Evolutionary conservation across 2,329 filamentous ascomycete species (phyloP).

Genomic region (Cryphonectria naterciae): DNA sequence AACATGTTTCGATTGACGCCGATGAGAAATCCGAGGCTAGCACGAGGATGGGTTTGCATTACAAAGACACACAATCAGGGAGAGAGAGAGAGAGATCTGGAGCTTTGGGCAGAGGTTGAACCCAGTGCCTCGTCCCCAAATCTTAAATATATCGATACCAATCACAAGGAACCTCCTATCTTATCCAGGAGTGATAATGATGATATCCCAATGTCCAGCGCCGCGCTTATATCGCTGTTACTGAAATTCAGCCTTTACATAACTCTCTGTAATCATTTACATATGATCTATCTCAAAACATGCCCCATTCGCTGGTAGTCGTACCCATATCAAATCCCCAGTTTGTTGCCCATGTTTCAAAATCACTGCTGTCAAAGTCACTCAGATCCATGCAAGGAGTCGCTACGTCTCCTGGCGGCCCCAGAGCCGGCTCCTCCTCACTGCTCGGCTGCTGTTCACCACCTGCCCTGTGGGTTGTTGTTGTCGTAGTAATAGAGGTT

Average conservation of each 20-base stretch:
- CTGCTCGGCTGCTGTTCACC: background rate
- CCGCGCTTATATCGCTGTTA: background rate
- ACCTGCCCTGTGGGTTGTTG: background rate
- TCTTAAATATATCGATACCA: background rate
- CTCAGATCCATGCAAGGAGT: background rate
- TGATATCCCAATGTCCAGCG: background rate
- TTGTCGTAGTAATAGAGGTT: background rate
- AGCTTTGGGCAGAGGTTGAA: background rate
- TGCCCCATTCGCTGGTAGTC: conserved; percentile 4
- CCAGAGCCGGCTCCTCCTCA: conserved; percentile 7
- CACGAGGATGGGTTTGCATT: background rate
- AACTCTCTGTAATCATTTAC: background rate
- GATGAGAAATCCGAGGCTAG: background rate
- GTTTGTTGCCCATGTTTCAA: conserved; percentile 10
- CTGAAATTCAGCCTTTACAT: background rate
- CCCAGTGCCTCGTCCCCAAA: background rate
- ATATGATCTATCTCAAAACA: background rate
- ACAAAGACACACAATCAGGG: background rate
- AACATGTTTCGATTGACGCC: conserved; percentile 3
- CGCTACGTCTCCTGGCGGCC: background rate
- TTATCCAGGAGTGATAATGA: background rate
- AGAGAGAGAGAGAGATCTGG: background rate
- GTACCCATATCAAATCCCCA: conserved; percentile 3
- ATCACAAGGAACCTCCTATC: background rate
- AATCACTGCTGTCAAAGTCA: background rate